Evolutionary conservation across 2,329 filamentous ascomycete species (phyloP).

Genomic region (Purpureocillium lavendulum): DNA sequence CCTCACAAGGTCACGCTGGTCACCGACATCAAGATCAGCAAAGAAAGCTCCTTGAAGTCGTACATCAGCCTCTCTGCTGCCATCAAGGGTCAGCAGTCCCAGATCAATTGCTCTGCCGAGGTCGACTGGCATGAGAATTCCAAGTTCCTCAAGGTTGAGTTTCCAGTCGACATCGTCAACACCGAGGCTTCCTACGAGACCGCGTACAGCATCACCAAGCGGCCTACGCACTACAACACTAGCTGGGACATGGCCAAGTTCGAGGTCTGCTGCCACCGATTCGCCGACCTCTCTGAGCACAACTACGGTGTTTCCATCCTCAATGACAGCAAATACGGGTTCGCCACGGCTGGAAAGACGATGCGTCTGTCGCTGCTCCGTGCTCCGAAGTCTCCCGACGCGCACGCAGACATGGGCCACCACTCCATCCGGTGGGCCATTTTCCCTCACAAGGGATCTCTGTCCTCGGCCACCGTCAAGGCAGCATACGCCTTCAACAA

Average conservation of each 20-base stretch:
- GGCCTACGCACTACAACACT: conserved; percentile 97
- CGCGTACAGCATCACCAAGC: conserved; percentile 79
- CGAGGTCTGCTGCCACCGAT: conserved; percentile 93
- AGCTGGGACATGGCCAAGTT: conserved; percentile 97
- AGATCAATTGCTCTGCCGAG: conserved; percentile 71
- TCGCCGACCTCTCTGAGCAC: conserved; percentile 81
- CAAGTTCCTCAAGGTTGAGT: conserved; percentile 98
- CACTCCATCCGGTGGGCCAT: conserved; percentile 88
- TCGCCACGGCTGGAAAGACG: conserved; percentile 77
- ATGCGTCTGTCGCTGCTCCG: conserved; percentile 86
- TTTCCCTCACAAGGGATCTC: conserved; percentile 67
- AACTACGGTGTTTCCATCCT: conserved; percentile 87
- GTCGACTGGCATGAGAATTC: conserved; percentile 97
- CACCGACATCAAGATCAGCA: conserved; percentile 81
- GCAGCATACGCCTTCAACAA: conserved; percentile 89
- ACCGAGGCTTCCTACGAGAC: conserved; percentile 94
- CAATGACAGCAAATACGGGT: conserved; percentile 94
- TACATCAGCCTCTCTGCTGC: conserved; percentile 72
- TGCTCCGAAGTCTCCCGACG: conserved; percentile 86
- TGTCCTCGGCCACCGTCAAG: conserved; percentile 67
- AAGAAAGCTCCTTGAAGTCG: conserved; percentile 77
- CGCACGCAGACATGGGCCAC: conserved; percentile 85
- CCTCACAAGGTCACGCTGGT: conserved; percentile 72
- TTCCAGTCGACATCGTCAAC: conserved; percentile 84
- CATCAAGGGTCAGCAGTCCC: conserved; percentile 48